Conservation (phyloP, 2,329 filamentous ascomycete genomes). For the Sporothrix schenckii region DNA sequence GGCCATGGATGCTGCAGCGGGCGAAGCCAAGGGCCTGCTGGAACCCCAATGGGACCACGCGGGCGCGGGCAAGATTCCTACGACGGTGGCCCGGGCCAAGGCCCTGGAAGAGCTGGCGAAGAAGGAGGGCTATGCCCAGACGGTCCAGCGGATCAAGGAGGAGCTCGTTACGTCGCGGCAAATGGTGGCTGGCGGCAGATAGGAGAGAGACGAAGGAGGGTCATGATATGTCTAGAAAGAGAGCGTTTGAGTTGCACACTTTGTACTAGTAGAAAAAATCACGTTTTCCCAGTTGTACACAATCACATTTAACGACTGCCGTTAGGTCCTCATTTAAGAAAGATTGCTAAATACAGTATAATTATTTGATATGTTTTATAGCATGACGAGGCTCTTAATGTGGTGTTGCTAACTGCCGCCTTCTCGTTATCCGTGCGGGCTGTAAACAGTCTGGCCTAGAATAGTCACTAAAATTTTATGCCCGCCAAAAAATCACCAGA, state of each 20-base stretch:
- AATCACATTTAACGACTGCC: background rate
- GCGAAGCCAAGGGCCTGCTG: conserved; percentile 49
- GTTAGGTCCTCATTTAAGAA: no score
- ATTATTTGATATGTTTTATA: no score
- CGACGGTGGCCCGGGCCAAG: conserved; percentile 42
- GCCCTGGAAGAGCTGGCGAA: conserved; percentile 19
- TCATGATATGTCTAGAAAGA: background rate
- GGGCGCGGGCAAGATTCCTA: conserved; percentile 55
- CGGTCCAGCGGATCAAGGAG: conserved; percentile 57
- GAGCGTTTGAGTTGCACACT: background rate
- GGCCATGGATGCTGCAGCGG: conserved; percentile 54
- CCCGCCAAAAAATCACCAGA: conserved; percentile 24
- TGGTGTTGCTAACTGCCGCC: background rate
- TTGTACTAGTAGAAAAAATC: conserved; percentile 29
- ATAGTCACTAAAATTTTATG: conserved; percentile 20
- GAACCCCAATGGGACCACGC: conserved; percentile 60
- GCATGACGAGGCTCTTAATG: no score
- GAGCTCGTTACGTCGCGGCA: conserved; percentile 33
- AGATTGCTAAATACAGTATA: no score
- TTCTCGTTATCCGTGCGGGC: background rate
- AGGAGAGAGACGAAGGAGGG: conserved; percentile 3
- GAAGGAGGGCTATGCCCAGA: conserved; percentile 35
- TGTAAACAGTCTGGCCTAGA: background rate
- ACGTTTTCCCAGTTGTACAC: background rate
- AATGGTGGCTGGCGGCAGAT: conserved; percentile 40